phyloP scores from a whole-genome alignment of 208 protist genomes.

The Angomonas deanei region DNA sequence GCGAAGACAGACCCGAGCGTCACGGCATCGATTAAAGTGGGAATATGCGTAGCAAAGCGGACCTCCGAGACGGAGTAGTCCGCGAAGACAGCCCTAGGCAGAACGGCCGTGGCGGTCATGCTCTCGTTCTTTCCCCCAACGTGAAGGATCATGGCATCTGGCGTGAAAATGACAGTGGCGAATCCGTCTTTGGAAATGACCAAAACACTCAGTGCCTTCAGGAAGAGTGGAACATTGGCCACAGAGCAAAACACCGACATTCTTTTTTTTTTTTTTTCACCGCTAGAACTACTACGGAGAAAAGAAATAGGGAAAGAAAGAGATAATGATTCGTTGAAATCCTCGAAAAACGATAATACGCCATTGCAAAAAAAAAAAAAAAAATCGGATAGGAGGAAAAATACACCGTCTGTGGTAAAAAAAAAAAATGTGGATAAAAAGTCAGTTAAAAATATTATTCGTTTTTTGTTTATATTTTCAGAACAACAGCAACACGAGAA shows the following conservation, averaged over 20 bases:
- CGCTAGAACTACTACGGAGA: neutral
- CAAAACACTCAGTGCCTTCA: slow-evolving; percentile 53
- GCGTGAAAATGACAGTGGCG: slow-evolving; percentile 61
- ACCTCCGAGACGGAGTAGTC: slow-evolving; percentile 60
- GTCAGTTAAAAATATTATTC: neutral
- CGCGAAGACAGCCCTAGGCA: slow-evolving; percentile 60
- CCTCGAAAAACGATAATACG: neutral
- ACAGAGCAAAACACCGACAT: slow-evolving; percentile 81
- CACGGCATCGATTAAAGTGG: slow-evolving; percentile 61
- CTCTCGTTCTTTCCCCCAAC: slow-evolving; percentile 64
- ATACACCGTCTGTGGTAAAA: neutral
- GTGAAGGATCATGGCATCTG: slow-evolving; percentile 50
- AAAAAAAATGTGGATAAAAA: neutral
- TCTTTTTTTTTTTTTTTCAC: no score
- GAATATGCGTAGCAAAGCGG: slow-evolving; percentile 55
- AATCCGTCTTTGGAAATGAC: slow-evolving; percentile 53
- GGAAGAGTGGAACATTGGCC: slow-evolving; percentile 34
- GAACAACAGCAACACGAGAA: no score
- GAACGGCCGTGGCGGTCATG: slow-evolving; percentile 66
- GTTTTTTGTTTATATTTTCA: neutral
- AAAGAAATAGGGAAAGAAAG: neutral
- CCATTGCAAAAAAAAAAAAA: neutral
- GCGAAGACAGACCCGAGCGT: slow-evolving; percentile 32
- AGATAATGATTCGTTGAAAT: neutral
- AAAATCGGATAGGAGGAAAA: neutral